Evolutionary conservation across 129 eudicot species (phyloP).

Genomic region (sunflower (Helianthus annuus)): HanXRQr2.0-SUNRISE NC_035433.2:6303081-6303580

Average conservation of each 20-base stretch:
- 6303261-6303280: slow-evolving; percentile 79
- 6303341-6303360: slow-evolving; percentile 80
- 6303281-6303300: slow-evolving; percentile 77
- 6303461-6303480: slow-evolving; percentile 44
- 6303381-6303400: slow-evolving; percentile 40
- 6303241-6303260: slow-evolving; percentile 82
- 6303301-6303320: slow-evolving; percentile 77
- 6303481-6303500: neutral
- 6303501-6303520: slow-evolving; percentile 13
- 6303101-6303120: slow-evolving; percentile 87
- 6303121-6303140: slow-evolving; percentile 85
- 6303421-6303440: slow-evolving; percentile 35
- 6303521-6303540: neutral
- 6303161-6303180: slow-evolving; percentile 81
- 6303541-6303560: neutral
- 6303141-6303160: slow-evolving; percentile 87
- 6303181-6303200: slow-evolving; percentile 87
- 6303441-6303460: slow-evolving; percentile 37
- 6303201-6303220: slow-evolving; percentile 68
- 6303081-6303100: slow-evolving; percentile 89
- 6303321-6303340: slow-evolving; percentile 70
- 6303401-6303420: slow-evolving; percentile 37
- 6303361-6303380: slow-evolving; percentile 62
- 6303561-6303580: neutral
- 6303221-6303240: slow-evolving; percentile 98